Evolutionary conservation across 768 basidiomycete species (phyloP), one percentile per base, ranked within the genome.

Genomic region (Lactarius quietus): DNA sequence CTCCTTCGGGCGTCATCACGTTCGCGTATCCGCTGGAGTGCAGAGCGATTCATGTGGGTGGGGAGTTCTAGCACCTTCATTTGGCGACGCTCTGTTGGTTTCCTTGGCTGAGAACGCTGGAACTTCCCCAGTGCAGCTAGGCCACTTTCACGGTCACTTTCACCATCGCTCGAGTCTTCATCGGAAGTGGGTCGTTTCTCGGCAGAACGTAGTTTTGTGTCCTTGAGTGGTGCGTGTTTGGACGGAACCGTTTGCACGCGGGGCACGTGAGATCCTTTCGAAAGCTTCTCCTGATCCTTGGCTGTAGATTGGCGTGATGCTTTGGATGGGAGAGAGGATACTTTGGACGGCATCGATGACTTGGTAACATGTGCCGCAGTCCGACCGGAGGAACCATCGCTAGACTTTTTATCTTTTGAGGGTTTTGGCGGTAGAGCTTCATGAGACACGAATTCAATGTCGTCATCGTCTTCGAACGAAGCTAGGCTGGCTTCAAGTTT

Each of bases 401-500:
- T 61, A 3, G 45, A 18, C 57, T 29, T 55, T 23, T 68, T 62
- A 14, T 62, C 43, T 28, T 26, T 53, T 36, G 66, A 18, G 14
- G 2, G 45, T 52, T 63, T 57, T 35, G 59, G 65, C 65, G 39
- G 54, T 35, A 58, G 26, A 9, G 70, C 67, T 17, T 76, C 75
- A 60, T 80, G 74, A 5, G 81, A 79, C 52, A 87, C 70, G 62
- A 86, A 79, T 67, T 87, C 78, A 33, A 90, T 78, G 20, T 86
- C 86, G 52, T 84, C 82, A 54, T 87, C 84, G 35, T 84, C 81
- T 33, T 82, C 81, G 59, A 93, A 95, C 3, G 80, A 76, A 2
- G 82, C 78, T 7, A 97, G 77, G 8, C 86, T 79, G 52, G 86
- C 85, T 61, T 90, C 86, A 28, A 97, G 79, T 59, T 85, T 79